phyloP scores from a whole-genome alignment of 768 basidiomycete species.

The Mycena maculata region DNA sequence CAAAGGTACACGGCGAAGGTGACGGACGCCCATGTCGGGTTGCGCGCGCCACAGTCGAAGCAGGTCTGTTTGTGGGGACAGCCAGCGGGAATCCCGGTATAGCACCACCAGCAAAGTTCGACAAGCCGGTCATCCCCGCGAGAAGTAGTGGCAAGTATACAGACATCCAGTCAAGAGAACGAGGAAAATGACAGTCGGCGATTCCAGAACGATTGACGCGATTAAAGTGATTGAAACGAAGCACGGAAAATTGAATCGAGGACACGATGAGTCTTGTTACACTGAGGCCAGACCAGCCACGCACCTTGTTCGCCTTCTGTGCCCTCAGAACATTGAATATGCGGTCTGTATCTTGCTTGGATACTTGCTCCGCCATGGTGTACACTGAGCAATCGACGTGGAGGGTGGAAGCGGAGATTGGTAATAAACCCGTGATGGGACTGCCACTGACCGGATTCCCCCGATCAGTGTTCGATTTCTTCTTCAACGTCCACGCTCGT shows the following conservation, averaged over 20 bases:
- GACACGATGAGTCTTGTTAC: background rate
- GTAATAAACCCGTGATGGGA: background rate
- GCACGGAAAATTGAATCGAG: background rate
- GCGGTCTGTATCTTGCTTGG: slow-evolving; percentile 88
- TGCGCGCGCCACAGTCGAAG: slow-evolving; percentile 95
- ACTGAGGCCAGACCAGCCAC: slow-evolving; percentile 1
- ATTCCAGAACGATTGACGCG: too few species aligned
- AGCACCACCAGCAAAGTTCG: background rate
- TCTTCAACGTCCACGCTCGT: too few species aligned
- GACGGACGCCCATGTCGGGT: slow-evolving; percentile 97
- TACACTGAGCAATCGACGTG: slow-evolving; percentile 12
- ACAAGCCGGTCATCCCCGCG: background rate
- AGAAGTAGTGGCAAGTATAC: too few species aligned
- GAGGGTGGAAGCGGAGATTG: slow-evolving; percentile 14
- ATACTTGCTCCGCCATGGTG: slow-evolving; percentile 79
- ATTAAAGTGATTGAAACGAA: background rate
- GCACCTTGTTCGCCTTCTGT: slow-evolving; percentile 91
- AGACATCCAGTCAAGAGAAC: background rate
- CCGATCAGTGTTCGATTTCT: too few species aligned
- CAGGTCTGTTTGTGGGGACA: slow-evolving; percentile 65
- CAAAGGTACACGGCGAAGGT: slow-evolving; percentile 98
- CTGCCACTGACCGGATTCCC: too few species aligned
- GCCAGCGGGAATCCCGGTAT: slow-evolving; percentile 1
- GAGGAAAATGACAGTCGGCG: too few species aligned
- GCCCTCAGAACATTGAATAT: slow-evolving; percentile 84